A percentile compares a stretch with the other conserved stretches of the same genome.
Conservation (phyloP, 2,329 filamentous ascomycete genomes). For the Coniochaeta sp. region DNA sequence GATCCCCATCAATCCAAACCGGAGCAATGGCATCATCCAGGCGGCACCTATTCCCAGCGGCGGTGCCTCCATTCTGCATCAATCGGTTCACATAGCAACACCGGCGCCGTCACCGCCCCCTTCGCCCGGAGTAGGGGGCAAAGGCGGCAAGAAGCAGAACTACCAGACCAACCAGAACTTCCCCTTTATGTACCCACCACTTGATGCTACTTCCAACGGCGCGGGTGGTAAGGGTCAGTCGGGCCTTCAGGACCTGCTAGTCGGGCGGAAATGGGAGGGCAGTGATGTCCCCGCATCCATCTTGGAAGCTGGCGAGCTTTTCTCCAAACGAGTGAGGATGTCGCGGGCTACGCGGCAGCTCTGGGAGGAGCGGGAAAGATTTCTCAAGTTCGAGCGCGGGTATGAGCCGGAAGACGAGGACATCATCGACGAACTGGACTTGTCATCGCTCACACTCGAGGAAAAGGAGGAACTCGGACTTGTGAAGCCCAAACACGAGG, state of each 20-base stretch:
- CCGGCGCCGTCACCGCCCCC: slow-evolving; percentile 93
- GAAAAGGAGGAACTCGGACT: slow-evolving; percentile 42
- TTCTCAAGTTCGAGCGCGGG: slow-evolving; percentile 85
- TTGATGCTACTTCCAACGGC: slow-evolving; percentile 82
- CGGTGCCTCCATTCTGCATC: slow-evolving; percentile 79
- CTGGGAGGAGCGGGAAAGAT: slow-evolving; percentile 89
- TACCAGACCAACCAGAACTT: slow-evolving; percentile 99
- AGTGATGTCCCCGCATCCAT: slow-evolving; percentile 92
- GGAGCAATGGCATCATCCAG: slow-evolving; percentile 56
- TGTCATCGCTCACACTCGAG: slow-evolving; percentile 27
- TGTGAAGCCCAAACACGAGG: slow-evolving; percentile 33
- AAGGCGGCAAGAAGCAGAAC: slow-evolving; percentile 96
- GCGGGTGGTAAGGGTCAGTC: slow-evolving; percentile 84
- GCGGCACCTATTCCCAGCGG: slow-evolving; percentile 47
- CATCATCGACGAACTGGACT: slow-evolving; percentile 30
- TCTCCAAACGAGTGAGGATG: slow-evolving; percentile 84
- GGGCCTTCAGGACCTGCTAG: slow-evolving; percentile 69
- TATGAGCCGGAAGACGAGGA: slow-evolving; percentile 57
- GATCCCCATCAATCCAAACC: slow-evolving; percentile 65
- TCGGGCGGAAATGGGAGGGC: slow-evolving; percentile 86
- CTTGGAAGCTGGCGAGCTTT: slow-evolving; percentile 86
- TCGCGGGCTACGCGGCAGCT: slow-evolving; percentile 86
- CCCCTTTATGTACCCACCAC: slow-evolving; percentile 90
- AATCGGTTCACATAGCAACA: slow-evolving; percentile 97
- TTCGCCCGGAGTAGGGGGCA: slow-evolving; percentile 78